These are phyloP conservation scores for Pseudogymnoascus pannorum DNA, from an alignment of 2,329 filamentous ascomycete genomes.

Conservation along the genomic window DNA sequence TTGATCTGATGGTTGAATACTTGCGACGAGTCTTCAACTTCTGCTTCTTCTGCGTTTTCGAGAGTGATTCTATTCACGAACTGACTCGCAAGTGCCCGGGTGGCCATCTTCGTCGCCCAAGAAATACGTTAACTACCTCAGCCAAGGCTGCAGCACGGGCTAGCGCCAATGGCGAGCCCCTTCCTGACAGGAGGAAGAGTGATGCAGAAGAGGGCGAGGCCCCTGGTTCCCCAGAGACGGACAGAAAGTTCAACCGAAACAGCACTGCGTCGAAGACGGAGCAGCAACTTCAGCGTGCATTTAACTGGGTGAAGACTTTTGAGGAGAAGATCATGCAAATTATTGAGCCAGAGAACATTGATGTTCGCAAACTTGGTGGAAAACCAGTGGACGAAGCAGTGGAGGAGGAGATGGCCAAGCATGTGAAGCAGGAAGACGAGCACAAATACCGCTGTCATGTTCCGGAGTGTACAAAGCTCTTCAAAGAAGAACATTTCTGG, in stretches of 20 bases:
- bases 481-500: slow-evolving; percentile 97
- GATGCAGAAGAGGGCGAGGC: slow-evolving; percentile 56
- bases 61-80: slow-evolving; percentile 95
- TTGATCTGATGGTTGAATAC: slow-evolving; percentile 94
- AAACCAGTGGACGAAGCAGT: slow-evolving; percentile 79
- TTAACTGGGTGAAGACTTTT: slow-evolving; percentile 98
- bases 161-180: slow-evolving; percentile 73
- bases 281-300: slow-evolving; percentile 87
- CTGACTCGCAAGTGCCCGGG: slow-evolving; percentile 92
- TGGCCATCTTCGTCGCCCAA: slow-evolving; percentile 88
- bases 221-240: slow-evolving; percentile 56
- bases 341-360: slow-evolving; percentile 79
- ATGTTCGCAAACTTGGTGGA: slow-evolving; percentile 85
- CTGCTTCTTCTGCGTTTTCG: slow-evolving; percentile 99
- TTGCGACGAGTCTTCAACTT: slow-evolving; percentile 95
- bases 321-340: slow-evolving; percentile 95
- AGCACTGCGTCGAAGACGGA: slow-evolving; percentile 69
- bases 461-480: slow-evolving; percentile 90
- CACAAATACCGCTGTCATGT: slow-evolving; percentile 96
- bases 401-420: slow-evolving; percentile 77
- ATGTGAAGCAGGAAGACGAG: slow-evolving; percentile 95
- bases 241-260: slow-evolving; percentile 59
- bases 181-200: slow-evolving; percentile 73
- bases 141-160: slow-evolving; percentile 81
- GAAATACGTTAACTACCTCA: slow-evolving; percentile 73